Conservation (phyloP, 371 early-diverging fungal species). For the Rhizopus stolonifer region DNA sequence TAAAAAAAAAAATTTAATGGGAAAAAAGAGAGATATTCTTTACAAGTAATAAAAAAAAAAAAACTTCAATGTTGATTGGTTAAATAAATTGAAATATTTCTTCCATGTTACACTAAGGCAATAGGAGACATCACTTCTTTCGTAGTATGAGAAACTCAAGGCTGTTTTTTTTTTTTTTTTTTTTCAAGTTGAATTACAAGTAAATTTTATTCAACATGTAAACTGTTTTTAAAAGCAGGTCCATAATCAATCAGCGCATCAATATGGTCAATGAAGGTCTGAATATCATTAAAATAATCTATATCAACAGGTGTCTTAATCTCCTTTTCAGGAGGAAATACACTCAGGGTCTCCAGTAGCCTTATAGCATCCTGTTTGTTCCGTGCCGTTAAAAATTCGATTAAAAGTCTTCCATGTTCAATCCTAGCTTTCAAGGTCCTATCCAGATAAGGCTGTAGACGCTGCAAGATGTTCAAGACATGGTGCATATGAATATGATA, state of each 20-base stretch:
- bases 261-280: conserved; percentile 42
- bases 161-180: too few species aligned
- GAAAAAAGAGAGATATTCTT: neutral
- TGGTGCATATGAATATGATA: conserved; percentile 21
- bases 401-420: conserved; percentile 13
- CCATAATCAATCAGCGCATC: conserved; percentile 44
- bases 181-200: too few species aligned
- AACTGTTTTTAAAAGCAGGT: conserved; percentile 24
- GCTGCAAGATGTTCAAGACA: conserved; percentile 15
- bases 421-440: conserved; percentile 10
- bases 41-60: too few species aligned
- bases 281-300: conserved; percentile 47
- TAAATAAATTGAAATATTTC: too few species aligned
- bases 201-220: too few species aligned
- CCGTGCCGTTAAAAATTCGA: conserved; percentile 3
- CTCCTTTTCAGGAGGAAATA: conserved; percentile 1
- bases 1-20: neutral
- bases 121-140: too few species aligned
- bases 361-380: conserved; percentile 14
- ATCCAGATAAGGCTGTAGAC: too few species aligned
- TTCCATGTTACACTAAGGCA: too few species aligned
- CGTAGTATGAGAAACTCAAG: too few species aligned
- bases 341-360: conserved; percentile 4
- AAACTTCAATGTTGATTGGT: too few species aligned
- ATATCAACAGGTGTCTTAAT: conserved; percentile 22